Conservation (phyloP, 306 rosid genomes). For the Cucurbita moschata region DNA sequence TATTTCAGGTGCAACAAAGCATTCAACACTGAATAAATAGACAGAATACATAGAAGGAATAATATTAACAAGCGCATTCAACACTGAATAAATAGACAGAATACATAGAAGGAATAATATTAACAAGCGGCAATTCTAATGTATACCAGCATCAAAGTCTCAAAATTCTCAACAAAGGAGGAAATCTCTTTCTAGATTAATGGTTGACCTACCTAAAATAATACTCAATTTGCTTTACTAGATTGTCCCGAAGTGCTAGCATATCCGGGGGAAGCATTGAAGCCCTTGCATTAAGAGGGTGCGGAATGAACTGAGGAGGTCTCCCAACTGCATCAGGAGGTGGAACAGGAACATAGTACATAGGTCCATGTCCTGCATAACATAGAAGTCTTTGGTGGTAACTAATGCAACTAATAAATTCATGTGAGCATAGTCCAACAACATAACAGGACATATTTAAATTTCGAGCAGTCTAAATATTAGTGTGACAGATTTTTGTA, state of each 20-base stretch:
- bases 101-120: not conserved
- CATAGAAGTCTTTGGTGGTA: not conserved
- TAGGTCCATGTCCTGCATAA: conserved; percentile 46
- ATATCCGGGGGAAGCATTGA: conserved; percentile 39
- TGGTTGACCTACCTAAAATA: conserved; percentile 60
- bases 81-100: not conserved
- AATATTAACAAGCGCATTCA: not conserved
- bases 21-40: not conserved
- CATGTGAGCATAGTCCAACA: not conserved
- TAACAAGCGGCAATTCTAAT: not conserved
- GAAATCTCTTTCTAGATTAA: not conserved
- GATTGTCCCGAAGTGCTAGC: conserved; percentile 30
- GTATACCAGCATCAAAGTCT: not conserved
- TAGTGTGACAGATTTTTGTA: not conserved
- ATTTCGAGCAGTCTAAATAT: not conserved
- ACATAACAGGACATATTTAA: not conserved
- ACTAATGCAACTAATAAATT: not conserved
- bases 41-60: not conserved
- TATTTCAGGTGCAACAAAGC: not conserved
- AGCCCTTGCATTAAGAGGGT: conserved; percentile 40
- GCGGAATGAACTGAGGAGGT: conserved; percentile 38
- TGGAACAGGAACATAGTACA: conserved; percentile 55
- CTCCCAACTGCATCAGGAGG: conserved; percentile 61
- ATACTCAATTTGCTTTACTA: conserved; percentile 75
- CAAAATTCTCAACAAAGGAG: not conserved